These are phyloP conservation scores for Beauveria brongniartii DNA, from an alignment of 2,329 filamentous ascomycete genomes.

Conservation along the genomic window DNA sequence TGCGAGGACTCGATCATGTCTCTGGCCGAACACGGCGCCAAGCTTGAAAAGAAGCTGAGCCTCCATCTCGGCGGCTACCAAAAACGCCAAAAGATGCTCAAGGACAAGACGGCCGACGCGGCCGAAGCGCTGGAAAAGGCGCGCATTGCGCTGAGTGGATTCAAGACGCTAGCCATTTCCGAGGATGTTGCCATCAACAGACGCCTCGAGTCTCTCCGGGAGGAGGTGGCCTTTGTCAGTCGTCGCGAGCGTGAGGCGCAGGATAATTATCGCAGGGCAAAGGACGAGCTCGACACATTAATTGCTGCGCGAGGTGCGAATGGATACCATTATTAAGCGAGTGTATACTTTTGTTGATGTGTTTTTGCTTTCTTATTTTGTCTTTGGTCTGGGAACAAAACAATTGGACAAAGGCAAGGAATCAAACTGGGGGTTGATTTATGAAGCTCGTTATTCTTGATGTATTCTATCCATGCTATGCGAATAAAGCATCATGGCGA, in stretches of 20 bases:
- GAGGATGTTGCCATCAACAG: constrained; percentile 70
- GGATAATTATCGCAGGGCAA: constrained; percentile 68
- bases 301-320: constrained; percentile 15
- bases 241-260: constrained; percentile 84
- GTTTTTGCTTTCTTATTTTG: not conserved
- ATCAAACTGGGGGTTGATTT: not conserved
- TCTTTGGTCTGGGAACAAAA: not conserved
- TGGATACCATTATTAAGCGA: constrained; percentile 8
- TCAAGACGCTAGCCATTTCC: constrained; percentile 65
- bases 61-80: constrained; percentile 86
- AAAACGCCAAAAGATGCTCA: constrained; percentile 71
- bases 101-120: constrained; percentile 70
- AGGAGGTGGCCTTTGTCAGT: constrained; percentile 76
- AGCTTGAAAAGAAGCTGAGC: constrained; percentile 86
- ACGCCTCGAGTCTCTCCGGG: constrained; percentile 65
- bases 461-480: constrained; percentile 5
- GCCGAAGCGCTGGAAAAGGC: constrained; percentile 67
- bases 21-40: constrained; percentile 72
- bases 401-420: not conserved
- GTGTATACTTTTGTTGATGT: not conserved
- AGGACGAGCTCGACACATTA: constrained; percentile 67
- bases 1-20: constrained; percentile 66
- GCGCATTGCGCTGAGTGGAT: constrained; percentile 61
- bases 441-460: not conserved
- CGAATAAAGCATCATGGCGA: not conserved